Evolutionary conservation across 805 yeast species (phyloP), one percentile per base, ranked within the genome.

Genomic region (Pichia ethanolica): DNA sequence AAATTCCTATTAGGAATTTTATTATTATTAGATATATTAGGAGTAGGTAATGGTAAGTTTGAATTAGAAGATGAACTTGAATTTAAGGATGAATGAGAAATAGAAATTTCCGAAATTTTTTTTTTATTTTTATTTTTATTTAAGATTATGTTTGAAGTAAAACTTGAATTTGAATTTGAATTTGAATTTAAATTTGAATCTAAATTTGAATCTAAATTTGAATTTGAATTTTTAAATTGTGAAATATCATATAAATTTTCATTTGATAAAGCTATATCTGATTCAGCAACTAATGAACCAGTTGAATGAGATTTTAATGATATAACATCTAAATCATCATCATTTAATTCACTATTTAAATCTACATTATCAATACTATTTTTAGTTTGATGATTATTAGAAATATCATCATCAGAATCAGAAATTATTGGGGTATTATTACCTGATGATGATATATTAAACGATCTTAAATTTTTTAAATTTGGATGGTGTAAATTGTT

Each of bases 281-380:
- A 35, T 30, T 28, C 46, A 13, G 49, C 37, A 7, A 52, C 20
- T 7, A 56, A 39, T 9, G 53, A 52, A 7, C 50, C 39, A 1
- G 56, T 53, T 14, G 59, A 56, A 34, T 56, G 55, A 7, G 51
- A 46, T 32, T 46, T 48, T 5, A 49, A 35, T 14, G 48, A 42
- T 7, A 12, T 11, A 13, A 32, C 39, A 30, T 41, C 49, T 5
- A n/a, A 13, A 42, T 40, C 46, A 30, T 35, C 34, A 10, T 41
- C 9, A 7, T 7, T 5, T 7, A 32, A 32, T 32, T 32, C 34
- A 11, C 34, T 11, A 32, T 32, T 20, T 20, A 20, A 20, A 35
- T 44, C 41, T 10, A 33, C 42, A 37, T 42, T 5, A 37, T 46
- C 44, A 26, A 34, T 37, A 5, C 39, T 34, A 34, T 34, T 34